Base-by-base conservation (phyloP, 768 basidiomycete genomes). In the Lanmaoa pseudosensibilis region DNA sequence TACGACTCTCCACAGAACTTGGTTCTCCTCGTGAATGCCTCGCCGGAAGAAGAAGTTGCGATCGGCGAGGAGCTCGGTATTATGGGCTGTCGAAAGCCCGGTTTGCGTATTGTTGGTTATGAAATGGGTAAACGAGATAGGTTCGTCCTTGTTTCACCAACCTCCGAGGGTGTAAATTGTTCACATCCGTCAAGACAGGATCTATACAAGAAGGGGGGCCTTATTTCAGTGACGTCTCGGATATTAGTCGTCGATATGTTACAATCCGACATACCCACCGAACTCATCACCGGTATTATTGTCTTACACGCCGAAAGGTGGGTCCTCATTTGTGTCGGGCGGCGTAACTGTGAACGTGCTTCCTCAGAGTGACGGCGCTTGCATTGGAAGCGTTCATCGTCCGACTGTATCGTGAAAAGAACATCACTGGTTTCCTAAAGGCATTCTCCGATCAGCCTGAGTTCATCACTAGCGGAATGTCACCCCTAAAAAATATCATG, bases 361-460 rank as follows among this genome's bases (percentile, higher is more conserved):
- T 13, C n/a, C 44, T 5, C 64, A 94, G 95, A 69, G 90, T 96
- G 12, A 92, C 90, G 0, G 82, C 91, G 2, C 80, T 93, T 1
- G 90, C 86, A 25, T 77, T 88, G 46, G 96, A 98, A 68, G 92
- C 94, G 0, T 99, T 98, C 74, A 92, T 98, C 37, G 88, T 94
- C 47, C 85, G 95, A 3, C 76, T 97, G 3, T 98, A 88, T 68
- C 83, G 96, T 40, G 88, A 97, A 72, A 85, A 88, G 75, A 99
- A 98, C 75, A 83, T 81, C 69, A 79, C 78, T 2, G 96, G 96
- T 1, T 99, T 98, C 71, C 77, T 98, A 61, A 98, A 99, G 72
- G 97, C 94, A 0, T 97, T 99, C 68, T 92, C 94, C 2, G 97
- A 98, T 71, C 90, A 98, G 65, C 94, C 96, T 5, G 97, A 98